Base-by-base conservation (phyloP, 805 yeast genomes). In the Myxozyma geophila region DNA sequence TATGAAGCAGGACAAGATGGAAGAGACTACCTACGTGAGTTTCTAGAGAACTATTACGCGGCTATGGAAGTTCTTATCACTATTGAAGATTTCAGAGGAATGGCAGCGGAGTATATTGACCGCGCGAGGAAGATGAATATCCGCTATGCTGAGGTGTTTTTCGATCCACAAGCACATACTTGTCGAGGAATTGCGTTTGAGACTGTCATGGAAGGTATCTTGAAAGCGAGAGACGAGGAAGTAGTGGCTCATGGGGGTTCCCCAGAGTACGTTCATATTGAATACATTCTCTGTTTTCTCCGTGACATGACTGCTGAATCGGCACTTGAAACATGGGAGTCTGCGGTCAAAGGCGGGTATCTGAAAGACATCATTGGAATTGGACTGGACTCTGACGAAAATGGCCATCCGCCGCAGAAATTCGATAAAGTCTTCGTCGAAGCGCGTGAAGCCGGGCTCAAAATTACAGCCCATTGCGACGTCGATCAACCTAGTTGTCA, bases 111-210 rank as follows among this genome's bases (percentile, higher is more conserved):
- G 40, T 72, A 71, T 59, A 65, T 72, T 49, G 59, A 57, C 9
- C 43, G 54, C 46, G 73, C 73, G 13, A 60, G 71, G 17, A 44
- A 23, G 12, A 73, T 72, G 61, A 74, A 74, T 9, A 68, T 71
- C 17, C 74, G 73, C 60, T 96, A 89, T 73, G 83, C 90, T 1
- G 96, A 89, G 76, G 85, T 86, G 0, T 89, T 89, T 74, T 89
- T 87, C 70, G 96, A 89, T 73, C 96, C 96, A 19, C 96, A 89
- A 76, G 90, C 91, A 10, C 96, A 89, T 71, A 81, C 88, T 36
- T 86, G 84, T 59, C 80, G 96, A 70, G 88, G 86, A 10, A 77
- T 89, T 53, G 68, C 80, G 13, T 77, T 88, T 48, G 88, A 85
- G 9, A 75, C 79, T 2, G 90, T 89, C 17, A 83, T 88, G 39